Conservation (phyloP, 176 grass and related monocot species). For the Phoenix dactylifera region DNA sequence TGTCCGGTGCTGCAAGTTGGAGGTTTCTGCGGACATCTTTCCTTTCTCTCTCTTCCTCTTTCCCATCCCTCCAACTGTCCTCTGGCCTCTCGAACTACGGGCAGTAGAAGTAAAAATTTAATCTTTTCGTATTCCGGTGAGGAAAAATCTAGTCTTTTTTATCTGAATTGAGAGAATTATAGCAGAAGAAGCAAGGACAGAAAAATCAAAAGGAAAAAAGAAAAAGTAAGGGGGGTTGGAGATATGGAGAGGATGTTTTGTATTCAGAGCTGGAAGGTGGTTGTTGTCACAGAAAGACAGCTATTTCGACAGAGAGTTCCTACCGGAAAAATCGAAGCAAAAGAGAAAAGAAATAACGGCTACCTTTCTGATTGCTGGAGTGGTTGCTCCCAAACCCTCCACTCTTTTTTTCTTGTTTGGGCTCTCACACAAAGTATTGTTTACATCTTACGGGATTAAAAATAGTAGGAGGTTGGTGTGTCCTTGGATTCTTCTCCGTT, state of each 20-base stretch:
- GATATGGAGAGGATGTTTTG: constrained; percentile 14
- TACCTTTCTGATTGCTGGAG: constrained; percentile 16
- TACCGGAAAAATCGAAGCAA: constrained; percentile 13
- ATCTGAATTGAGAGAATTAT: too few species aligned
- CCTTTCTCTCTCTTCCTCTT: constrained; percentile 2
- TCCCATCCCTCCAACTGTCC: neutral
- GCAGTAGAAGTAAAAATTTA: too few species aligned
- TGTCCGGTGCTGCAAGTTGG: constrained; percentile 2
- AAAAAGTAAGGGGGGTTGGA: constrained; percentile 23
- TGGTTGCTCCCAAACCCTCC: constrained; percentile 5
- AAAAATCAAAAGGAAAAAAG: constrained; percentile 27
- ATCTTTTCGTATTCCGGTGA: too few species aligned
- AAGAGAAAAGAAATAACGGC: constrained; percentile 17
- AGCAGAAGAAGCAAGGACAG: constrained; percentile 14
- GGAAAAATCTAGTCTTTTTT: too few species aligned
- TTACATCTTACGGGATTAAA: neutral
- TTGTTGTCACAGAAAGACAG: constrained; percentile 17
- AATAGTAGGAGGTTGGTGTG: neutral
- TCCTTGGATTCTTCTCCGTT: constrained; percentile 5
- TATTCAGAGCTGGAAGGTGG: constrained; percentile 21
- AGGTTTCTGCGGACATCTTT: neutral
- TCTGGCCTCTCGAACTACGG: neutral
- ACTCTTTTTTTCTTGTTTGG: too few species aligned
- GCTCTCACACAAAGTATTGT: too few species aligned
- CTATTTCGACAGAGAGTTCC: constrained; percentile 29